A percentile compares a stretch with the other conserved stretches of the same genome.
phyloP scores from a whole-genome alignment of 371 early-diverging fungal genomes.

The Parasitella parasitica region DNA sequence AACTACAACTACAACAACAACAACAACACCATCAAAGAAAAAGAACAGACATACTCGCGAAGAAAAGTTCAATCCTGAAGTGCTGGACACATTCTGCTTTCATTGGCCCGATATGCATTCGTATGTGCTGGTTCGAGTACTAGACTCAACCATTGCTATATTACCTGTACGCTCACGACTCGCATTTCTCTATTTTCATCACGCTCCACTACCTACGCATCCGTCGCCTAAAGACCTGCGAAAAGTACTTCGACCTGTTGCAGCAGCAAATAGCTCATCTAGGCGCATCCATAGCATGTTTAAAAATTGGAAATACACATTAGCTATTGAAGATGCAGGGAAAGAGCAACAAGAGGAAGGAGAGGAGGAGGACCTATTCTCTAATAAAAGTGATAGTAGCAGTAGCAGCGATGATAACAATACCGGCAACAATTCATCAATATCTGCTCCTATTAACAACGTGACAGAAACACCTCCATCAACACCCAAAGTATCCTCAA shows the following conservation, averaged over 20 bases:
- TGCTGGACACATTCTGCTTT: slow-evolving; percentile 34
- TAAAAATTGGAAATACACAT: slow-evolving; percentile 13
- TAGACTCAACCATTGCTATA: slow-evolving; percentile 29
- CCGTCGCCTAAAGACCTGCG: slow-evolving; percentile 4
- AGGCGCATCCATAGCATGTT: slow-evolving; percentile 22
- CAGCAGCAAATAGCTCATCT: neutral
- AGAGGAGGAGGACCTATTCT: neutral
- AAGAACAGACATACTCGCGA: neutral
- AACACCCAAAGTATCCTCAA: neutral
- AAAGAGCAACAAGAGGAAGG: neutral
- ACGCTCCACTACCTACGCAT: slow-evolving; percentile 17
- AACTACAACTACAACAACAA: neutral
- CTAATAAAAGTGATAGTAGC: neutral
- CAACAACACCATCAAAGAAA: neutral
- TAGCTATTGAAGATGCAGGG: neutral
- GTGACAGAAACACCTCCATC: neutral
- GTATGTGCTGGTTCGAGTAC: slow-evolving; percentile 31
- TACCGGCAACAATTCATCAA: neutral
- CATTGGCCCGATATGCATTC: slow-evolving; percentile 34
- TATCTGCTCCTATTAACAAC: neutral
- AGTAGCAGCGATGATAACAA: neutral
- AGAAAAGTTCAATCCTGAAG: slow-evolving; percentile 2
- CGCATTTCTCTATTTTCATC: slow-evolving; percentile 34
- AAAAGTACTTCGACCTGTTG: neutral
- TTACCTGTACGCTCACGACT: slow-evolving; percentile 26